Evolutionary conservation across 306 rosid species (phyloP), one percentile per base, ranked within the genome.

Genomic region (Corylus americana): DNA sequence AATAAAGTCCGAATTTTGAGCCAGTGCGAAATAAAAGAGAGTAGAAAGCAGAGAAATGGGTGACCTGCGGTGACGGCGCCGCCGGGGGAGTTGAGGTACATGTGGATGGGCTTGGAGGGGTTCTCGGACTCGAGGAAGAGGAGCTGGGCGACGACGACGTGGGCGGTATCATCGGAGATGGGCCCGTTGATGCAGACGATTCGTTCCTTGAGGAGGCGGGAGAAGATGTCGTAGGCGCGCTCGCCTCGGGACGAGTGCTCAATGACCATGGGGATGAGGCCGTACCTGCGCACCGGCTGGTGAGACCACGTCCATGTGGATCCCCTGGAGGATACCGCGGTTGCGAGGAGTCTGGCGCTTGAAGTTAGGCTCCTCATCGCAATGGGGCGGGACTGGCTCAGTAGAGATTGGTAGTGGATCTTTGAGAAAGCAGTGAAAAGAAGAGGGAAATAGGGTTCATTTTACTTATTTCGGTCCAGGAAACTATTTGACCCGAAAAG

Each of bases 81-180:
- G 49, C 99, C 99, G 14, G 99, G 99, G 55, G 99, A 95, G 51
- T 95, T 95, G 84, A 95, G 90, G 78, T 95, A 95, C 93, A 95
- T 90, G 61, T 91, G 47, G 79, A 93, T 93, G 70, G 99, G 97
- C 80, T 90, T 95, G 72, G 97, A 90, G 4, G 99, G 97, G 80
- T 95, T 95, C 78, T 95, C 99, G 12, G 99, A 95, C 87, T 95
- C 99, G 45, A 95, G 92, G 84, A 84, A 95, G 47, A 95, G 95
- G 5, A 95, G 98, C 91, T 95, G 99, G 17, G 99, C 99, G 4
- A 95, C 96, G 78, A 95, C 99, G 70, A 95, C 99, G 53, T 95
- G 99, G 11, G 99, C 83, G 18, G 99, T 95, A 83, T 95, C 99
- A 51, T 95, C 99, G 69, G 93, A 81, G 77, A 95, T 85, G 66